Base-by-base conservation (phyloP, 2,329 filamentous ascomycete species). In the Trichothecium roseum region DNA sequence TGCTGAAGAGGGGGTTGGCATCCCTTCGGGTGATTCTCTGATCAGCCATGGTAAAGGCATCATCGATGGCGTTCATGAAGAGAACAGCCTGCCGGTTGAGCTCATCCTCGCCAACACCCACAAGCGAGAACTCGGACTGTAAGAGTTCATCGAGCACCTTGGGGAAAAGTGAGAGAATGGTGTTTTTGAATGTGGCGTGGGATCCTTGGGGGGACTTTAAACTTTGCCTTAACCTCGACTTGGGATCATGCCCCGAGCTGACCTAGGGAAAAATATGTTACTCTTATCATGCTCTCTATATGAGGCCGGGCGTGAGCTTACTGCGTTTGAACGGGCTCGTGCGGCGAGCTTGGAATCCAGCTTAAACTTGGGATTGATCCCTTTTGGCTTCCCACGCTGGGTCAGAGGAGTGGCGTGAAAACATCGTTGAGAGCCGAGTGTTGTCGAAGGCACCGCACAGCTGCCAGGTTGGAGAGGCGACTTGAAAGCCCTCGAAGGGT, bases 1-100 rank as follows among this genome's bases (percentile, higher is more conserved):
- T 62, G 62, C 63, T 72, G 50, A 76, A 77, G 2, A 77, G 51
- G 1, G 69, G 69, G 43, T 77, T 77, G 7, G 62, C 56, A 16
- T 51, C 46, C 17, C 60, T 59, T 3, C 52, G 49, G 3, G 58
- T 59, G 10, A 51, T 43, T 18, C 60, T 55, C 8, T 54, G 40
- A 13, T 59, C 47, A 6, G 72, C 70, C 37, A 67, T 42, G 1
- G 53, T 42, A 40, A 72, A 67, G 24, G 67, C 59, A n/a, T 58
- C 53, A 15, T 61, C 51, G 18, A 77, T 46, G 4, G 60, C 49
- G 16, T 55, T 49, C 46, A 60, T 59, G 48, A 76, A 77, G 8
- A 65, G 47, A 7, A 48, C 48, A 5, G 56, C 55, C 41, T 74
- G 65, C 8, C 53, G 55, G 26, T 63, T 57, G 14, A 74, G 50